Conservation (phyloP, 306 rosid species). For the Oemleria cerasiformis region DNA sequence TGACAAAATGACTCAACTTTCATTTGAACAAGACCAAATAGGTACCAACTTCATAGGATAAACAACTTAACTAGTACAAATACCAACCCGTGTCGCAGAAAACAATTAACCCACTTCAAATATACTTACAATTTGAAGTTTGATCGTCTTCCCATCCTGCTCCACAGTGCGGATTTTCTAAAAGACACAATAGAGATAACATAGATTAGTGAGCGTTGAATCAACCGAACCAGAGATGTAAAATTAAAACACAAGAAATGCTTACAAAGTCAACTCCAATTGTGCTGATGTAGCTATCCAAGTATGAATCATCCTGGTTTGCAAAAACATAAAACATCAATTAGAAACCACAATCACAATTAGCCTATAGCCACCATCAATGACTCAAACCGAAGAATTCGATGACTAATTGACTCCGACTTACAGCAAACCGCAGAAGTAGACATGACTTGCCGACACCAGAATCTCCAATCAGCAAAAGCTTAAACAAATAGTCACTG, state of each 20-base stretch:
- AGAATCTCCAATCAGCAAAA: conserved; percentile 93
- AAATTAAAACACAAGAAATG: conserved; percentile 14
- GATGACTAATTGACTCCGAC: conserved; percentile 20
- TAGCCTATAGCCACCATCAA: neutral
- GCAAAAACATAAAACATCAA: conserved; percentile 19
- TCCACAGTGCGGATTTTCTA: conserved; percentile 97
- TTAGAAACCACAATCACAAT: conserved; percentile 12
- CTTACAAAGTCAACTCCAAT: conserved; percentile 99
- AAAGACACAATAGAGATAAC: conserved; percentile 3
- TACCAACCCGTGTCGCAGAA: neutral
- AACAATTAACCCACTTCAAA: neutral
- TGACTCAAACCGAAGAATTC: neutral
- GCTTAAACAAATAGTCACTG: conserved; percentile 98
- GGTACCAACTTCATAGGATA: neutral
- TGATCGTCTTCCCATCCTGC: conserved; percentile 90
- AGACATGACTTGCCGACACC: conserved; percentile 99
- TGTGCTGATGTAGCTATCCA: conserved; percentile 99
- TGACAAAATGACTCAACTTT: neutral
- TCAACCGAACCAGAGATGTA: conserved; percentile 5
- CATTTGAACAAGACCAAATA: neutral
- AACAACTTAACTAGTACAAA: neutral
- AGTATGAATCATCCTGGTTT: conserved; percentile 90
- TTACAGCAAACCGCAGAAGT: conserved; percentile 99
- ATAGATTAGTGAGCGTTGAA: conserved; percentile 22
- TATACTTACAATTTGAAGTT: conserved; percentile 80